phyloP scores from a whole-genome alignment of 495 filamentous ascomycete species.

The Penicillium pancosmium region DNA sequence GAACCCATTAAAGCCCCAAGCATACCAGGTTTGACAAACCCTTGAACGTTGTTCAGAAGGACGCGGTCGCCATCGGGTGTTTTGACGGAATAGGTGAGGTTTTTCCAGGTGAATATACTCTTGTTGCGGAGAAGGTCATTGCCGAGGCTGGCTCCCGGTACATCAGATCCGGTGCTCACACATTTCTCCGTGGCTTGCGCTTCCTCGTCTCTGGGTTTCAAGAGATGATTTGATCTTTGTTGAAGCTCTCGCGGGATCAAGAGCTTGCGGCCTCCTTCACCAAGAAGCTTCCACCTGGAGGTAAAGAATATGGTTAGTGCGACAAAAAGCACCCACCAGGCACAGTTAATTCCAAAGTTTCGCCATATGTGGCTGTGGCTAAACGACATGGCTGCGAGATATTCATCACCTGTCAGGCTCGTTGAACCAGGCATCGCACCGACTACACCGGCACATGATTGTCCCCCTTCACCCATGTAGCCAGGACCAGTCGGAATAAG shows the following conservation, averaged over 20 bases:
- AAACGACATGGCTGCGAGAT: conserved; percentile 52
- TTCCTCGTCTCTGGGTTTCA: conserved; percentile 23
- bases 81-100: conserved; percentile 57
- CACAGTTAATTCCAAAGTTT: conserved; percentile 50
- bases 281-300: conserved; percentile 33
- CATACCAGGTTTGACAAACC: conserved; percentile 87
- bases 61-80: conserved; percentile 42
- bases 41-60: conserved; percentile 80
- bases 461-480: conserved; percentile 2
- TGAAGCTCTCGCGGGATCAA: conserved; percentile 29
- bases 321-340: conserved; percentile 43
- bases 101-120: conserved; percentile 57
- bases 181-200: conserved; percentile 21
- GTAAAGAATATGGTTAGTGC: conserved; percentile 36
- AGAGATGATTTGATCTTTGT: no score
- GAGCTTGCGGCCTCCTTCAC: conserved; percentile 30
- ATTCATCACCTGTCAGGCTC: conserved; percentile 47
- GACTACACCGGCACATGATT: conserved; percentile 51
- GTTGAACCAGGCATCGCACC: conserved; percentile 46
- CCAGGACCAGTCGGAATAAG: conserved; percentile 35
- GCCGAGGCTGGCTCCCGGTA: no score
- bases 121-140: no score
- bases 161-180: conserved; percentile 30
- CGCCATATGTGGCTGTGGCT: conserved; percentile 44
- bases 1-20: conserved; percentile 72